Conservation (phyloP, 2,329 filamentous ascomycete species). For the Trichophyton benhamiae region DNA sequence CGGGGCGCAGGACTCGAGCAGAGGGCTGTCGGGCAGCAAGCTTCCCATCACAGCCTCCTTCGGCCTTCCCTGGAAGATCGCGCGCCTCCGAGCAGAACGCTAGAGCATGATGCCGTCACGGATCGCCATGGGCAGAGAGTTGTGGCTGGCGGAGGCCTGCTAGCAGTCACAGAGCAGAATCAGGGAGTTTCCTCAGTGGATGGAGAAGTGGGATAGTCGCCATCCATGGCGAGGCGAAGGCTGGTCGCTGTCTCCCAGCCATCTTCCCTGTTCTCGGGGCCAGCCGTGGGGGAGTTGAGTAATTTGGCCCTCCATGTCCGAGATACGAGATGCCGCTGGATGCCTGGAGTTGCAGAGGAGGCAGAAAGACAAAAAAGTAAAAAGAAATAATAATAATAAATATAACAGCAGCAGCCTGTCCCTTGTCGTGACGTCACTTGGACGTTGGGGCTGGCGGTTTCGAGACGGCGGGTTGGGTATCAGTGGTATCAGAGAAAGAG, state of each 20-base stretch:
- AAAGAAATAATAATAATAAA: too few relatives aligned
- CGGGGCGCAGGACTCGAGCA: neutral
- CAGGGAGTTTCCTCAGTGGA: neutral
- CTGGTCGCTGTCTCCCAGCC: neutral
- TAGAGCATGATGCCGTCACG: neutral
- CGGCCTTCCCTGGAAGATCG: neutral
- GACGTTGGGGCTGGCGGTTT: too few relatives aligned
- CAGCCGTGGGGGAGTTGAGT: too few relatives aligned
- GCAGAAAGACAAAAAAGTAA: too few relatives aligned
- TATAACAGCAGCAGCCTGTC: too few relatives aligned
- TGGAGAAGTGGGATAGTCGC: neutral
- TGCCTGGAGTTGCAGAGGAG: too few relatives aligned
- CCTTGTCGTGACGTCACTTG: too few relatives aligned
- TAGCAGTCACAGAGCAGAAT: neutral
- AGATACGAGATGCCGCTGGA: too few relatives aligned
- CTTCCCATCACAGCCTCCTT: neutral
- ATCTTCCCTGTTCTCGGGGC: neutral
- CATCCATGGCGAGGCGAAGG: neutral
- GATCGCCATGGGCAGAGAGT: neutral
- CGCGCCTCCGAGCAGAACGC: neutral
- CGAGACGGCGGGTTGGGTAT: too few relatives aligned
- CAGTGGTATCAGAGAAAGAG: too few relatives aligned
- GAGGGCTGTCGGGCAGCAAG: neutral
- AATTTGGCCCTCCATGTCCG: too few relatives aligned
- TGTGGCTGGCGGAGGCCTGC: neutral